Evolutionary conservation across 176 grass and related monocot genomes (phyloP), one percentile per base, ranked within the genome.

Genomic region (Zea luxurians): DNA sequence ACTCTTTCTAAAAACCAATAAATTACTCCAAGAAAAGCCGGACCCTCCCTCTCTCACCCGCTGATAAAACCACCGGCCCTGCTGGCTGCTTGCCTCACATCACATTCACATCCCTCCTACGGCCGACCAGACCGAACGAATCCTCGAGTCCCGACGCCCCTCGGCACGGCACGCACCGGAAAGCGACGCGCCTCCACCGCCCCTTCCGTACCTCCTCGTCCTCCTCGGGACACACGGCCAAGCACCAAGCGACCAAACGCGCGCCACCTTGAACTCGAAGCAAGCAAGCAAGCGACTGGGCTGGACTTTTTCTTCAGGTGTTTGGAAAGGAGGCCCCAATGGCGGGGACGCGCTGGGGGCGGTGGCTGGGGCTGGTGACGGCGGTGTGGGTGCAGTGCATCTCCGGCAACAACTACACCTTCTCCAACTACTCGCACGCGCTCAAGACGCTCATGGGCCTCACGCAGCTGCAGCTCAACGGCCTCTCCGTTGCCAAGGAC

Each of bases 311-410:
- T 42, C 37, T 42, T 50, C 1, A 15, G 15, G 43, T 4, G 18
- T 7, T 4, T 7, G 0, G 13, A 44, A 15, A 47, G 4, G n/a
- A 27, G 27, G 27, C 27, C 27, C 83, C 80, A 49, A 91, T 88
- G 75, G 73, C 89, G 10, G 83, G 70, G 20, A 83, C 78, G 83
- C 60, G 52, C 21, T 90, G 88, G 83, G 87, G 92, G 10, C 74
- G 86, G 55, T 95, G 96, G 96, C 81, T 99, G 72, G 92, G 96
- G 0, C 87, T 99, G 13, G 86, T 95, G 64, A 85, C 90, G 81
- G 96, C 96, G 67, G 96, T 99, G 67, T 99, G 96, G 96, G 96
- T 99, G 70, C 96, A 99, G 83, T 99, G 96, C 86, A 90, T 99
- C 83, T 99, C 96, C 11, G 96, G 96, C 17, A 99, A 99, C 90